Base-by-base conservation (phyloP, 345 rosid genomes). In the Turnera subulata region DNA sequence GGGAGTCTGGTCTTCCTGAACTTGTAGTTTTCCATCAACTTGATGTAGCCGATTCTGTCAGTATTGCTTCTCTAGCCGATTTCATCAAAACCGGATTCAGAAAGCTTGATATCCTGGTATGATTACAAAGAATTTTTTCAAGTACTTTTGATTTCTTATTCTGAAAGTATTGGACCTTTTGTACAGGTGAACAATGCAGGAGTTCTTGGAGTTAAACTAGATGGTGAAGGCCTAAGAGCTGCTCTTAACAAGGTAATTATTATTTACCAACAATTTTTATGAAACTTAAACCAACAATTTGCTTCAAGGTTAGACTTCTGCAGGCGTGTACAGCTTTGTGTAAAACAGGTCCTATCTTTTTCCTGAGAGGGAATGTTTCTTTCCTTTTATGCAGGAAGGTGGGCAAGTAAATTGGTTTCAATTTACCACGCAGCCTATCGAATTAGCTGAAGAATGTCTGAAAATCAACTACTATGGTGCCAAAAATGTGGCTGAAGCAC, bases 391-490 rank as follows among this genome's bases (percentile, higher is more conserved):
- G 35, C 35, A 29, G 35, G 5, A 29, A 29, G 35, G 35, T 29
- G 35, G 35, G 35, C 35, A 29, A 29, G 35, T 63, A 26, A 23
- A 52, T 0, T 76, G 82, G 76, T 38, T 53, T 14, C 25, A 55
- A 48, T 23, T 65, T 6, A 1, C 46, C 29, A 62, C 51, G 0
- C 57, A 74, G 42, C 54, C 47, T 32, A 15, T 71, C 2, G 64
- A 70, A 11, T 45, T 63, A 42, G 74, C 73, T 1, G 69, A 71
- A 38, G 62, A 64, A 42, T 82, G 86, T 72, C 20, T 76, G 32
- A 45, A 76, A 49, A 74, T 65, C 47, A 81, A 82, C 50, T 82
- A 78, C 50, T 68, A 73, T 54, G 83, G 81, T 19, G 66, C 68
- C 43, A 71, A 64, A 55, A 25, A 50, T 61, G 55, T 65, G 62